Evolutionary conservation across 2,329 filamentous ascomycete genomes (phyloP), one percentile per base, ranked within the genome.

Genomic region (Raffaelea arxii): DNA sequence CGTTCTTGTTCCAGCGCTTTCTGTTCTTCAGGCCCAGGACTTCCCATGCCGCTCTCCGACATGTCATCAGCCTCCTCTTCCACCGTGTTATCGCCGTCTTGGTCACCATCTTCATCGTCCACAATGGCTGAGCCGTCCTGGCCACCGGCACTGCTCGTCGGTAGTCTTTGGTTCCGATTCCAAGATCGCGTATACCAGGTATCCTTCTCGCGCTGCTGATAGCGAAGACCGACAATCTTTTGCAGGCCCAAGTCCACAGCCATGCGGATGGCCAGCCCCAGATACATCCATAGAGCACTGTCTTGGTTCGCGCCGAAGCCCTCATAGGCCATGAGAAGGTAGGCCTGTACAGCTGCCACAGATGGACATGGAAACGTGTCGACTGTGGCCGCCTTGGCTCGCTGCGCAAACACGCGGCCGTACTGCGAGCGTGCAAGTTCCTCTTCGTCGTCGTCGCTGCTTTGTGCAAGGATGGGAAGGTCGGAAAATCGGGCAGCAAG

Each of bases 271-370:
- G 88, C 83, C 44, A 91, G 82, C 0, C 88, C 89, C 2, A 94
- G 71, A 58, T 94, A 94, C 87, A 94, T 94, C 88, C 89, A 95
- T 6, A 95, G 64, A 0, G 87, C 86, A 60, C 87, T 94, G 58
- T 94, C 89, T 55, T 90, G 86, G 53, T 87, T 86, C 11, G 86
- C 85, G 1, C 88, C 89, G 55, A 95, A 94, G 38, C 90, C 84
- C 54, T 94, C 87, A 58, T 94, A 94, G 0, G 87, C 88, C 65
- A 95, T 77, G 24, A 95, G 67, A 11, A 94, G 65, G 42, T 84
- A 89, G 1, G 88, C 86, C 56, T 94, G 89, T 0, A 92, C 86
- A 10, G 86, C 87, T 22, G 84, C 84, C 1, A 94, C 81, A 2
- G 82, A 88, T 0, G 88, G 88, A 51, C 84, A 92, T 1, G 86